Base-by-base conservation (phyloP, 2,329 filamentous ascomycete species). In the Alternaria alternata region DNA sequence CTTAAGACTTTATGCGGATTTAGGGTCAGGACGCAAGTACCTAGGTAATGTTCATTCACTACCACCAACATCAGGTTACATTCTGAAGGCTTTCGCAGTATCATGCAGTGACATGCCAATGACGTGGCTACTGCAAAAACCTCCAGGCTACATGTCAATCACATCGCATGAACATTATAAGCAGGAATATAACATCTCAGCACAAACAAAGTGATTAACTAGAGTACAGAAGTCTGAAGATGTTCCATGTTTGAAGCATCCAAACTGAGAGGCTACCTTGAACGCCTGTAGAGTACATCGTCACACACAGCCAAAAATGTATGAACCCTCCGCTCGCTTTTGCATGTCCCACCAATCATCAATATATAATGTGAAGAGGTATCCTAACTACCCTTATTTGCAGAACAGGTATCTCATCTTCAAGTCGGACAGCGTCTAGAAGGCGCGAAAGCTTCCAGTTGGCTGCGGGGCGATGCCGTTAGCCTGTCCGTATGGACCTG, bases 391-490 rank as follows among this genome's bases (percentile, higher is more conserved):
- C 12, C 20, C 34, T 12, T 8, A 6, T 18, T 5, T 32, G 2
- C n/a, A 55, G 42, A n/a, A 16, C 28, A 39, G 47, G 24, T 14
- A 51, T 34, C 30, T 54, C 32, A 16, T 22, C 34, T 30, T 22
- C 28, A 30, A 8, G 16, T 28, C 20, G 36, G 16, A 30, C 39
- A 34, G 7, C 20, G 20, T 9, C 26, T 75, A 80, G 62, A 80
- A 80, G 7, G 67, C 75, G 18, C 77, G 70, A 67, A 69, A 80
- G 42, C 79, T 93, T 46, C 79, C 93, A 66, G 94, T 98, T 53
- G 91, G 87, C 83, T 97, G 94, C 59, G 94, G 91, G 60, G 91
- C 89, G 73, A 97, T 92, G 58, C 94, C 94, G 75, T 97, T 98
- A 22, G 92, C 85, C 75, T 95, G 92, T 49, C 86, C 87, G 72